Evolutionary conservation across 1,284 basidiomycete genomes (phyloP).

Genomic region (Gastroboletus turbinatus): DNA sequence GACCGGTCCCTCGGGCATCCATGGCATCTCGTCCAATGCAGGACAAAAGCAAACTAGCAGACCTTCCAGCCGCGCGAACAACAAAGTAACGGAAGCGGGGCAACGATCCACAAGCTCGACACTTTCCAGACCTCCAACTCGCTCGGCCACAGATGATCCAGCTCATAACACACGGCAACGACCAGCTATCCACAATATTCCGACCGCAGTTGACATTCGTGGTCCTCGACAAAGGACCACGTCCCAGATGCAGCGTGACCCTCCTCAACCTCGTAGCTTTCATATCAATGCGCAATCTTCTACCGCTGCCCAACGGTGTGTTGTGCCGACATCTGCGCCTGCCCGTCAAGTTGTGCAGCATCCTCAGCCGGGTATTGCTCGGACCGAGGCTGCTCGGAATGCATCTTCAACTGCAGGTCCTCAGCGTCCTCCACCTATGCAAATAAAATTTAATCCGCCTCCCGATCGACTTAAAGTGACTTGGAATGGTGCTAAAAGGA

Average conservation of each 20-base stretch:
- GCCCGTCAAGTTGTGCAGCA: constrained; percentile 13
- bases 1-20: constrained; percentile 15
- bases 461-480: constrained; percentile 21
- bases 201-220: constrained; percentile 4
- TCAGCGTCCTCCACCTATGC: constrained; percentile 28
- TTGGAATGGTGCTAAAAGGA: constrained; percentile 37
- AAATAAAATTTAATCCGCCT: constrained; percentile 27
- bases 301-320: constrained; percentile 21
- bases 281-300: constrained; percentile 23
- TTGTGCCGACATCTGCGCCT: constrained; percentile 14
- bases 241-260: constrained; percentile 23
- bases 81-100: constrained; percentile 10
- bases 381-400: constrained; percentile 8
- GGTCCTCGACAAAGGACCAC: constrained; percentile 18
- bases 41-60: constrained; percentile 26
- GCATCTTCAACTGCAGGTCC: constrained; percentile 21
- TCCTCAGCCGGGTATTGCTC: constrained; percentile 6
- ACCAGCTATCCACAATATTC: background rate
- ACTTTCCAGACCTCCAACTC: constrained; percentile 14
- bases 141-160: background rate
- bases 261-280: constrained; percentile 18
- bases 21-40: background rate
- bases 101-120: constrained; percentile 10
- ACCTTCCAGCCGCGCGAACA: constrained; percentile 24
- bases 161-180: constrained; percentile 9